Percentiles rank a stretch among this genome's conserved stretches.
Evolutionary conservation across 148 eudicot species (phyloP).

Genomic region (Dianthus caryophyllus): DNA sequence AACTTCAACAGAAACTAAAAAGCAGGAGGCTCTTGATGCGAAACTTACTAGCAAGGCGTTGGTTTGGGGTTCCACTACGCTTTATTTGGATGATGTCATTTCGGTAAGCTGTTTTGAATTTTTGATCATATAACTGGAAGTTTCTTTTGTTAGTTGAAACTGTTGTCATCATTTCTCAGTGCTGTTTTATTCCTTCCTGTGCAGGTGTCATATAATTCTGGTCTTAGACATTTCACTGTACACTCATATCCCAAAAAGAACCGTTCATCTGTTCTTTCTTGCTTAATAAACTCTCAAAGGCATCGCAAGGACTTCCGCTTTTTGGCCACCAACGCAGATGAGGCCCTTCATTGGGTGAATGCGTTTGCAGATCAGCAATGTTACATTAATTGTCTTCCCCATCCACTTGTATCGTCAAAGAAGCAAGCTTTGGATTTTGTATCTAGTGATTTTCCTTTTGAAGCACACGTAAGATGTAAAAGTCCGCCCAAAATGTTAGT

Average conservation of each 20-base stretch:
- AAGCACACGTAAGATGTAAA: conserved; percentile 66
- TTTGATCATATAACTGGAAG: conserved; percentile 6
- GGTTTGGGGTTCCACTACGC: conserved; percentile 74
- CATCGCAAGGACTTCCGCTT: conserved; percentile 80
- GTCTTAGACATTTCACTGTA: conserved; percentile 82
- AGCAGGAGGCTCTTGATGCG: conserved; percentile 61
- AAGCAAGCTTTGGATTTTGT: conserved; percentile 62
- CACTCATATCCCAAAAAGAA: conserved; percentile 76
- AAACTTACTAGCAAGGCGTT: conserved; percentile 94
- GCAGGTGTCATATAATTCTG: conserved; percentile 77
- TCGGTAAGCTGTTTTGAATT: conserved; percentile 52
- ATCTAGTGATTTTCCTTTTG: conserved; percentile 59
- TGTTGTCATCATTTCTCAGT: conserved; percentile 6
- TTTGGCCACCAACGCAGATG: conserved; percentile 71
- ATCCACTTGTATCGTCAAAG: conserved; percentile 80
- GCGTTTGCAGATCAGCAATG: conserved; percentile 98
- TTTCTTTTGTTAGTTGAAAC: conserved; percentile 11
- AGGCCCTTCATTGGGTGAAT: conserved; percentile 88
- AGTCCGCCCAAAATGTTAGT: conserved; percentile 87
- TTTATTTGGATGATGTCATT: conserved; percentile 80
- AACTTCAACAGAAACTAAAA: conserved; percentile 51
- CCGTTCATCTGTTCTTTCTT: conserved; percentile 45
- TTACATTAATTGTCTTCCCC: conserved; percentile 80
- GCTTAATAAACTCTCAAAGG: conserved; percentile 63
- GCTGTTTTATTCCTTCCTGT: conserved; percentile 5